Evolutionary conservation across 2,329 filamentous ascomycete genomes (phyloP).

Genomic region (Ophiostoma sp.): DNA sequence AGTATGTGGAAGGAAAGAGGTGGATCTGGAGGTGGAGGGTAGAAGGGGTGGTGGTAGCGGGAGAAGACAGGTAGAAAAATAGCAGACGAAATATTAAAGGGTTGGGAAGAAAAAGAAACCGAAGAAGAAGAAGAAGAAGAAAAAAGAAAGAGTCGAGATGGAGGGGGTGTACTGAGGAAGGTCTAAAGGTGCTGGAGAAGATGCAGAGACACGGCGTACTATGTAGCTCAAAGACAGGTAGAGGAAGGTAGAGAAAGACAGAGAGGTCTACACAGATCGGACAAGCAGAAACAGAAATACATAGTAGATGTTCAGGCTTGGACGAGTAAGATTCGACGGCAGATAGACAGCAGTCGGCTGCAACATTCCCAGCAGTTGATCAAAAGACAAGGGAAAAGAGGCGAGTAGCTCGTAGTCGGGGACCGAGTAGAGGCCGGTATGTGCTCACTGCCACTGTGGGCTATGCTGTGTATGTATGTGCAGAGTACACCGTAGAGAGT

Average conservation of each 20-base stretch:
- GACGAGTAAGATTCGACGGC: neutral
- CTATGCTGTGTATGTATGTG: neutral
- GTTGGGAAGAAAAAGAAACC: neutral
- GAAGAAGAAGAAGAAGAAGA: neutral
- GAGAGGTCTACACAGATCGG: neutral
- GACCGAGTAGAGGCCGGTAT: neutral
- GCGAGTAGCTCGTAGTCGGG: neutral
- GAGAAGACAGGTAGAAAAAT: conserved; percentile 12
- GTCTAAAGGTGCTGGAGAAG: neutral
- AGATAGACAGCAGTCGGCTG: neutral
- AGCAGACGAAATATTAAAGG: neutral
- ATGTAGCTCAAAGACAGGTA: neutral
- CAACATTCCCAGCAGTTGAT: neutral
- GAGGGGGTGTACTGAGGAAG: neutral
- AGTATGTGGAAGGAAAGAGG: neutral
- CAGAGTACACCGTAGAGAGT: too few relatives aligned
- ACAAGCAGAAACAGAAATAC: neutral
- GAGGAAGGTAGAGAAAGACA: neutral
- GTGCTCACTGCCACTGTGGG: neutral
- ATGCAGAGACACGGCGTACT: neutral
- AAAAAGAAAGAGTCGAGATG: neutral
- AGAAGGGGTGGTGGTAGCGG: conserved; percentile 3
- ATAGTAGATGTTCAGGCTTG: neutral
- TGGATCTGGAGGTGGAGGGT: neutral
- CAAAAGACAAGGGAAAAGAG: neutral